Conservation (phyloP, 176 grass and related monocot species). For the Puya raimondii region DNA sequence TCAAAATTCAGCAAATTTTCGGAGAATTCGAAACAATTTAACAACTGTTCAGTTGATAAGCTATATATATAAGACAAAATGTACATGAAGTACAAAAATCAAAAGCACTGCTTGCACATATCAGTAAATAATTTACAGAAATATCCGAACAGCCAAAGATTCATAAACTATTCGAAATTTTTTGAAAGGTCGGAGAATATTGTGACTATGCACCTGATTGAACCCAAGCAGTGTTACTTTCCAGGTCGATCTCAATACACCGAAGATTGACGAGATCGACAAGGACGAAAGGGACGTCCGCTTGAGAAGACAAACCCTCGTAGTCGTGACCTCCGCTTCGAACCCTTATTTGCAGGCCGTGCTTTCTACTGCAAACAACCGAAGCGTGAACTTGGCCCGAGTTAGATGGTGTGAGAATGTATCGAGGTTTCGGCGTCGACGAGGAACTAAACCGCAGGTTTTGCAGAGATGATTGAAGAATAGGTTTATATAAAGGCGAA, state of each 20-base stretch:
- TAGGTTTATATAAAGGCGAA: too few relatives aligned
- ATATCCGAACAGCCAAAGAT: too few relatives aligned
- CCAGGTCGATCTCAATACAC: background rate
- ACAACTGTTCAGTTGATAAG: too few relatives aligned
- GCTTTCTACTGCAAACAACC: background rate
- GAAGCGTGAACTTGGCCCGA: background rate
- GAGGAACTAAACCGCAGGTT: background rate
- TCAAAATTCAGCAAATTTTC: too few relatives aligned
- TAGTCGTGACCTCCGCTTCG: conserved; percentile 5
- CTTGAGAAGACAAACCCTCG: background rate
- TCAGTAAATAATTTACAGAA: too few relatives aligned
- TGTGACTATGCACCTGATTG: background rate
- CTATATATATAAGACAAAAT: too few relatives aligned
- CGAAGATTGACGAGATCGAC: background rate
- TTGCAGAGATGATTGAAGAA: background rate
- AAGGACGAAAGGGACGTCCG: background rate
- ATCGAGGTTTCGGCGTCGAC: background rate
- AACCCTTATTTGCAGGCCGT: background rate
- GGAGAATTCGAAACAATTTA: too few relatives aligned
- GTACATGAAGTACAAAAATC: too few relatives aligned
- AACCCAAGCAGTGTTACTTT: background rate
- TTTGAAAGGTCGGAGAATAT: too few relatives aligned
- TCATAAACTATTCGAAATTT: too few relatives aligned
- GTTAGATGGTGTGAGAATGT: background rate
- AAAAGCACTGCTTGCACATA: too few relatives aligned